These are phyloP conservation scores for Breviolum minutum DNA, from an alignment of 73 alveolate species.

Conservation along the genomic window DNA sequence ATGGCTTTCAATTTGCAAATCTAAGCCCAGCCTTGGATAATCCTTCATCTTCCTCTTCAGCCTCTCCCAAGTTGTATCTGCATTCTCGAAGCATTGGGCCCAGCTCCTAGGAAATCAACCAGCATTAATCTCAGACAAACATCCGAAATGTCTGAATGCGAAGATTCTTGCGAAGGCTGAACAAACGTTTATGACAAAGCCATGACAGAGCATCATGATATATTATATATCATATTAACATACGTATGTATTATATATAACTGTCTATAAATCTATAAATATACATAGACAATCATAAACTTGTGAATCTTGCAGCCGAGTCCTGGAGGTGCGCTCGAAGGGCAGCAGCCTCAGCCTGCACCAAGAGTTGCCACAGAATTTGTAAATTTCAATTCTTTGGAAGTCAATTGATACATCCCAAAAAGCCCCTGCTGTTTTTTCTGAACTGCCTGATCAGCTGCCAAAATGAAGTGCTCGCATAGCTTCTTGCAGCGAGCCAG, in stretches of 20 bases:
- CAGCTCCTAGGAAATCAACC: background rate
- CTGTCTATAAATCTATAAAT: too few species aligned
- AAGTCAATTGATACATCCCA: background rate
- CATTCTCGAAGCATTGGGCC: background rate
- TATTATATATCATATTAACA: too few species aligned
- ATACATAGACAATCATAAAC: too few species aligned
- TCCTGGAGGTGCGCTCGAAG: constrained; percentile 80
- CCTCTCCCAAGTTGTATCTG: constrained; percentile 90
- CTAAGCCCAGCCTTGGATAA: constrained; percentile 33
- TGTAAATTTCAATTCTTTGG: background rate
- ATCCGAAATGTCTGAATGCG: background rate
- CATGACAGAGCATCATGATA: too few species aligned
- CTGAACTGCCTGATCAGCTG: constrained; percentile 66
- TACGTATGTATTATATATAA: too few species aligned
- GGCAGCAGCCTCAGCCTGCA: constrained; percentile 73
- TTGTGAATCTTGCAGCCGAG: background rate
- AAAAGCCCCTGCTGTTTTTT: background rate
- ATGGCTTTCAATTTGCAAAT: background rate
- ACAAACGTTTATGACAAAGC: too few species aligned
- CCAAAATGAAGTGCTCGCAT: constrained; percentile 73
- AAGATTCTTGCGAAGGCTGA: background rate
- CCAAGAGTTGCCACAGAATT: background rate
- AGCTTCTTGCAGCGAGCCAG: constrained; percentile 92
- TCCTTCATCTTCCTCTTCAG: constrained; percentile 80
- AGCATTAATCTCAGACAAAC: background rate